Evolutionary conservation across 768 basidiomycete species (phyloP).

Genomic region (Mycena capillaripes): DNA sequence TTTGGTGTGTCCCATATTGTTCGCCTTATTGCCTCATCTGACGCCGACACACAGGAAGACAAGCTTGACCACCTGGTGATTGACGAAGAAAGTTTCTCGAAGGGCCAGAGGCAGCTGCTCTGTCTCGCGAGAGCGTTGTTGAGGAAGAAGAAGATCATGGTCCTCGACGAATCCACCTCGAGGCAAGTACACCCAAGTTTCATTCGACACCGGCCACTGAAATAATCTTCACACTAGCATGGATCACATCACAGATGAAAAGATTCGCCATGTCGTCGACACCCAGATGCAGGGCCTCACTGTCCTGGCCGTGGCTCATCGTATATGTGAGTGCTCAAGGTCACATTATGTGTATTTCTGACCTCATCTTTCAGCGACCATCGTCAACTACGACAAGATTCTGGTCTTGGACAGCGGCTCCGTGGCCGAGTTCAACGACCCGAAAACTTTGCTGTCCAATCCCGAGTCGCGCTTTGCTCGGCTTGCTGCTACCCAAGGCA

Average conservation of each 20-base stretch:
- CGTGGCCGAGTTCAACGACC: constrained; percentile 25
- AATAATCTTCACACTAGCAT: neutral
- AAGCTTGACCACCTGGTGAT: constrained; percentile 29
- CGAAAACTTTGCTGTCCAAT: constrained; percentile 16
- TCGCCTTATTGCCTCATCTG: neutral
- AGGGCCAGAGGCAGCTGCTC: constrained; percentile 30
- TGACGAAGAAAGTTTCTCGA: constrained; percentile 33
- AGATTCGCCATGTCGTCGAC: constrained; percentile 28
- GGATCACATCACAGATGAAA: neutral
- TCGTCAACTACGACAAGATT: constrained; percentile 33
- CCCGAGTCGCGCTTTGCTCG: constrained; percentile 30
- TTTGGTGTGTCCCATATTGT: neutral
- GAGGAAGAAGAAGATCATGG: constrained; percentile 27
- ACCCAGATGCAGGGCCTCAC: constrained; percentile 29
- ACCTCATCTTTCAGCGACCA: constrained; percentile 12
- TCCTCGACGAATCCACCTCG: constrained; percentile 31
- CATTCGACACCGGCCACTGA: neutral
- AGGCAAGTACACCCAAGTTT: neutral
- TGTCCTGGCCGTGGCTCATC: constrained; percentile 29
- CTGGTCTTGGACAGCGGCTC: constrained; percentile 27
- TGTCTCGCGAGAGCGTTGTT: constrained; percentile 29
- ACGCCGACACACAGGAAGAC: constrained; percentile 8
- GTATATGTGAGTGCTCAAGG: constrained; percentile 21
- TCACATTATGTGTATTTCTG: neutral
- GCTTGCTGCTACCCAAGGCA: constrained; percentile 30